Conservation (phyloP, 495 filamentous ascomycete genomes). For the Astrothelium subdiscretum region DNA sequence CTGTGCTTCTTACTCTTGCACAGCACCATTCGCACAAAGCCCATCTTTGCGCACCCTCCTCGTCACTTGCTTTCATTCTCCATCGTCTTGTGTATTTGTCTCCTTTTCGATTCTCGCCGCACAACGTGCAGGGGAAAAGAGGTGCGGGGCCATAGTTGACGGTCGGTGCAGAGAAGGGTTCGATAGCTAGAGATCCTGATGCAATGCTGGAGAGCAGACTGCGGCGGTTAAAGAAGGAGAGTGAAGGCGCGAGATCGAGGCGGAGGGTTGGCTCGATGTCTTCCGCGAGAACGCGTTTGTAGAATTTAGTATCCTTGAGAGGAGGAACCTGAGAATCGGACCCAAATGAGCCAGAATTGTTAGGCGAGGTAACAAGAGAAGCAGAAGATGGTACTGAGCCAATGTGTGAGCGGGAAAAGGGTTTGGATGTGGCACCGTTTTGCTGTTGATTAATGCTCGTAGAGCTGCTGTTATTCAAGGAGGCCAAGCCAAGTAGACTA, state of each 20-base stretch:
- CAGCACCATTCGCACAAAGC: slow-evolving; percentile 86
- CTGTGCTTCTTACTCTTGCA: slow-evolving; percentile 68
- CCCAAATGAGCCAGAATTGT: slow-evolving; percentile 24
- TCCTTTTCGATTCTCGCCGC: slow-evolving; percentile 67
- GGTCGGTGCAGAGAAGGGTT: slow-evolving; percentile 56
- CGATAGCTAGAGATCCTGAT: slow-evolving; percentile 79
- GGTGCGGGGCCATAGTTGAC: slow-evolving; percentile 35
- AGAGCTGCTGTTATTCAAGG: slow-evolving; percentile 7
- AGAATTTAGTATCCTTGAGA: slow-evolving; percentile 86
- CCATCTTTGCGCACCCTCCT: slow-evolving; percentile 70
- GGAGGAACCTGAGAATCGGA: slow-evolving; percentile 27
- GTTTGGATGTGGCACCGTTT: slow-evolving; percentile 19
- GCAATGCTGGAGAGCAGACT: slow-evolving; percentile 70
- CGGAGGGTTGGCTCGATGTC: slow-evolving; percentile 91
- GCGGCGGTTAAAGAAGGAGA: slow-evolving; percentile 85
- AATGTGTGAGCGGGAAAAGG: slow-evolving; percentile 2
- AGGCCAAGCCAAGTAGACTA: slow-evolving; percentile 49
- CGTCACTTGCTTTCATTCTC: slow-evolving; percentile 79
- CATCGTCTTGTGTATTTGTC: slow-evolving; percentile 64
- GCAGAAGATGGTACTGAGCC: slow-evolving; percentile 12
- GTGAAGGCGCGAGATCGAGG: slow-evolving; percentile 75
- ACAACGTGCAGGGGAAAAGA: slow-evolving; percentile 69
- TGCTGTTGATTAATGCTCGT: slow-evolving; percentile 11
- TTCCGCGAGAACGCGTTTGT: slow-evolving; percentile 74
- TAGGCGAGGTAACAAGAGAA: slow-evolving; percentile 35